Evolutionary conservation across 495 filamentous ascomycete genomes (phyloP).

Genomic region (Massariosphaeria phaeospora): DNA sequence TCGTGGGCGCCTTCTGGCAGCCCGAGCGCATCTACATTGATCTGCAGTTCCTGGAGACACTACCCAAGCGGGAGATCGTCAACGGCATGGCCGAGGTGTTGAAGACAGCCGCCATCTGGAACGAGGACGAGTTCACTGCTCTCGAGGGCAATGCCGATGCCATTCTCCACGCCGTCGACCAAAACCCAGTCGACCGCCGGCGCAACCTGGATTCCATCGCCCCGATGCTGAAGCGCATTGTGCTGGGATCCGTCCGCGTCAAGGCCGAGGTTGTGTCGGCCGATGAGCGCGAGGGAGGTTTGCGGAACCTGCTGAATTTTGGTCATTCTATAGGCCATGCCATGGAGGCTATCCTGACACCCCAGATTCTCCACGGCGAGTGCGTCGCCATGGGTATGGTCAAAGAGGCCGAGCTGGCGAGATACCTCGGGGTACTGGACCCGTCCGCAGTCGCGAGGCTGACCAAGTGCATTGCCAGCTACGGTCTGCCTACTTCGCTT

Average conservation of each 20-base stretch:
- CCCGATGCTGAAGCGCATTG: slow-evolving; percentile 74
- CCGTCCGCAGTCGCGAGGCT: slow-evolving; percentile 84
- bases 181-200: slow-evolving; percentile 46
- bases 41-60: slow-evolving; percentile 82
- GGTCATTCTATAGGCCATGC: slow-evolving; percentile 98
- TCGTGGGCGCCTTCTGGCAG: slow-evolving; percentile 96
- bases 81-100: slow-evolving; percentile 99
- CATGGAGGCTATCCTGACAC: slow-evolving; percentile 89
- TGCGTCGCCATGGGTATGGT: slow-evolving; percentile 97
- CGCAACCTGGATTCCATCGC: slow-evolving; percentile 62
- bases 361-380: slow-evolving; percentile 92
- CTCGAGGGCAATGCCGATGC: slow-evolving; percentile 73
- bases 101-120: slow-evolving; percentile 96
- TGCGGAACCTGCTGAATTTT: slow-evolving; percentile 94
- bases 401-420: slow-evolving; percentile 88
- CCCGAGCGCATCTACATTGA: slow-evolving; percentile 91
- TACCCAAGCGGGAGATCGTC: slow-evolving; percentile 89
- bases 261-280: slow-evolving; percentile 91
- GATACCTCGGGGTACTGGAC: slow-evolving; percentile 81
- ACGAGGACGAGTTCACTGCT: slow-evolving; percentile 78
- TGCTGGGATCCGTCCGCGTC: slow-evolving; percentile 80
- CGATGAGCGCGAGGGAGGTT: slow-evolving; percentile 90
- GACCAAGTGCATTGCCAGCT: slow-evolving; percentile 87
- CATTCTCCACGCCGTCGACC: slow-evolving; percentile 61
- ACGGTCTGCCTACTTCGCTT: slow-evolving; percentile 81